Evolutionary conservation across 83 land plant genomes (phyloP).

Genomic region (Picea abies): DNA sequence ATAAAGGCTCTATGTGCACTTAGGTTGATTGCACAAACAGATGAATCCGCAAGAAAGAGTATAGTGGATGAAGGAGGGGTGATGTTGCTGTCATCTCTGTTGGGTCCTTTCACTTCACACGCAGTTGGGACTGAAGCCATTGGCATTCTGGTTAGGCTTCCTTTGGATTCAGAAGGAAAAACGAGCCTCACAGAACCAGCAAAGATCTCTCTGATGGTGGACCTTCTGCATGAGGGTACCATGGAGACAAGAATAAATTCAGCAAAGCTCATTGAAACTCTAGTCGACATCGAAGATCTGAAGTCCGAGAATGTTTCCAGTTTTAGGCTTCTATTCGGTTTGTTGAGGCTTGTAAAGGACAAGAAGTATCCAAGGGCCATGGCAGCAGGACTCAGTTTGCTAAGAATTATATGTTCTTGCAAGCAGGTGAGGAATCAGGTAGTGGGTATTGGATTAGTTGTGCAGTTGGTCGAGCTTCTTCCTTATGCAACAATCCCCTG

Average conservation of each 20-base stretch:
- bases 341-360: slow-evolving; percentile 59
- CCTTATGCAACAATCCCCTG: slow-evolving; percentile 34
- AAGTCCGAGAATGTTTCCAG: slow-evolving; percentile 42
- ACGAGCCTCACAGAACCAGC: slow-evolving; percentile 48
- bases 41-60: slow-evolving; percentile 38
- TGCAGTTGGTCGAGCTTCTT: slow-evolving; percentile 49
- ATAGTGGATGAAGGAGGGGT: slow-evolving; percentile 42
- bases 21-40: slow-evolving; percentile 20
- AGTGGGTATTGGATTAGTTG: slow-evolving; percentile 47
- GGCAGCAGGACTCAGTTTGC: slow-evolving; percentile 42
- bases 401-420: slow-evolving; percentile 36
- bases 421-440: slow-evolving; percentile 31
- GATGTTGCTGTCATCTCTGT: slow-evolving; percentile 31
- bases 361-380: slow-evolving; percentile 34
- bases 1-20: slow-evolving; percentile 46
- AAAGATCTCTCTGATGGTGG: slow-evolving; percentile 49
- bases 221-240: slow-evolving; percentile 61
- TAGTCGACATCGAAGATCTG: slow-evolving; percentile 50
- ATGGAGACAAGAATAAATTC: slow-evolving; percentile 56
- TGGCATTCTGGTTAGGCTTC: slow-evolving; percentile 49
- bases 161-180: slow-evolving; percentile 41
- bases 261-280: slow-evolving; percentile 34
- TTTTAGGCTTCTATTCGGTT: slow-evolving; percentile 45
- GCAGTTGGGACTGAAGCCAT: slow-evolving; percentile 61
- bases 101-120: slow-evolving; percentile 67